Evolutionary conservation across 164 flowering plant species (phyloP).

Genomic region (Taxillus chinensis): DNA sequence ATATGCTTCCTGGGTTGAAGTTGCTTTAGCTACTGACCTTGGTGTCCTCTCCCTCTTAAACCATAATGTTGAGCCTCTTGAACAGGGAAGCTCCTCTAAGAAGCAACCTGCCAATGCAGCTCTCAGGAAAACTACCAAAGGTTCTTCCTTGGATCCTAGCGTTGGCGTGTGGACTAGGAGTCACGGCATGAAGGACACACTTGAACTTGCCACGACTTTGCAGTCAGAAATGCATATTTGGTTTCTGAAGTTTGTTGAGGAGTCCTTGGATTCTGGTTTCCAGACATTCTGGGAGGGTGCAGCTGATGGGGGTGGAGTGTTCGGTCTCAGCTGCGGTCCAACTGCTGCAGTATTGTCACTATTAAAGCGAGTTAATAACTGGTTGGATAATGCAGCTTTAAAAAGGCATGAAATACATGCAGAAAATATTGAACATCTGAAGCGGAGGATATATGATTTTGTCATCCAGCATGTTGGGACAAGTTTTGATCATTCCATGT

Average conservation of each 20-base stretch:
- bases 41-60: constrained; percentile 46
- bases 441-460: constrained; percentile 76
- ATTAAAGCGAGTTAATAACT: constrained; percentile 72
- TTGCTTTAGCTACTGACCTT: constrained; percentile 83
- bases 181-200: constrained; percentile 51
- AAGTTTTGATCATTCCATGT: constrained; percentile 20
- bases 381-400: constrained; percentile 58
- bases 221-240: constrained; percentile 66
- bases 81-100: constrained; percentile 25
- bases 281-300: constrained; percentile 27
- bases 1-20: constrained; percentile 72
- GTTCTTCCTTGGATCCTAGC: constrained; percentile 11
- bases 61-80: constrained; percentile 22
- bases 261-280: constrained; percentile 74
- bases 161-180: constrained; percentile 42
- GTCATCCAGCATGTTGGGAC: constrained; percentile 84
- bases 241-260: constrained; percentile 70
- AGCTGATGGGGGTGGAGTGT: constrained; percentile 5
- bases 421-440: constrained; percentile 54
- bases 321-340: constrained; percentile 27
- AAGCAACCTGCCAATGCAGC: constrained; percentile 17
- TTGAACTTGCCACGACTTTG: constrained; percentile 41
- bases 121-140: constrained; percentile 17
- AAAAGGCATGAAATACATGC: constrained; percentile 28
- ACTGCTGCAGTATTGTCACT: constrained; percentile 60